These are phyloP conservation scores for Aegilops longissima DNA, from an alignment of 176 grass and related monocot genomes.

Conservation along the genomic window DNA sequence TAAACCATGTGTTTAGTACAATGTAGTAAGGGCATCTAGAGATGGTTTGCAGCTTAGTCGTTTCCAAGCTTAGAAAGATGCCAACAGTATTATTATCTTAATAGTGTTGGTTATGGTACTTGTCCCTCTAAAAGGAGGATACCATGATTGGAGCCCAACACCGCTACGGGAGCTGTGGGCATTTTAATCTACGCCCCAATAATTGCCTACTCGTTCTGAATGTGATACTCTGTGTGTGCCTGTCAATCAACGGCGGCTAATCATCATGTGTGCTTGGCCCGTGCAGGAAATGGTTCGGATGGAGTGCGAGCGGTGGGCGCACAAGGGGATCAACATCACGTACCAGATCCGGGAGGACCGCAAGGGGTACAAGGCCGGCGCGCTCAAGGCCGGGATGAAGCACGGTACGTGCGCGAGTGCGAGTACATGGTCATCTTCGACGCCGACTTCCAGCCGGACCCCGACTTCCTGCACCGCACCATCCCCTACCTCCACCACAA, in stretches of 20 bases:
- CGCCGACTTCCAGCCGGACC: conserved; percentile 90
- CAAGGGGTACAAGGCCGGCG: conserved; percentile 83
- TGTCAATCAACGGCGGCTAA: not conserved
- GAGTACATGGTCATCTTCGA: conserved; percentile 90
- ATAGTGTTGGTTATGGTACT: not conserved
- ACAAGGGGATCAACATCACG: conserved; percentile 87
- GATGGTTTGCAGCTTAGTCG: not conserved
- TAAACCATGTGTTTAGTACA: not conserved
- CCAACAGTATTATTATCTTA: not conserved
- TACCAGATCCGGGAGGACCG: conserved; percentile 93
- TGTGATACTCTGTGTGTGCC: too few species aligned
- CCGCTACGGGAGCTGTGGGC: not conserved
- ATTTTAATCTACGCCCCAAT: not conserved
- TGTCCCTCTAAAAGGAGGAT: not conserved
- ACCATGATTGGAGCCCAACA: not conserved
- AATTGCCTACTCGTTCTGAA: not conserved
- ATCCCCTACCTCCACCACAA: conserved; percentile 83
- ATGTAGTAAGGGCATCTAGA: not conserved
- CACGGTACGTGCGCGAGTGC: conserved; percentile 77
- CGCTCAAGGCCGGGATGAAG: conserved; percentile 79
- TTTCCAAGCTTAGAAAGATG: not conserved
- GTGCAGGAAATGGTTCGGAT: conserved; percentile 67
- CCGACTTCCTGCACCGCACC: conserved; percentile 75
- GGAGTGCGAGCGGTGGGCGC: conserved; percentile 90
- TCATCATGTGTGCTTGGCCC: not conserved